Evolutionary conservation across 805 yeast genomes (phyloP), one percentile per base, ranked within the genome.

Genomic region (Saccharomycopsis fermentans): DNA sequence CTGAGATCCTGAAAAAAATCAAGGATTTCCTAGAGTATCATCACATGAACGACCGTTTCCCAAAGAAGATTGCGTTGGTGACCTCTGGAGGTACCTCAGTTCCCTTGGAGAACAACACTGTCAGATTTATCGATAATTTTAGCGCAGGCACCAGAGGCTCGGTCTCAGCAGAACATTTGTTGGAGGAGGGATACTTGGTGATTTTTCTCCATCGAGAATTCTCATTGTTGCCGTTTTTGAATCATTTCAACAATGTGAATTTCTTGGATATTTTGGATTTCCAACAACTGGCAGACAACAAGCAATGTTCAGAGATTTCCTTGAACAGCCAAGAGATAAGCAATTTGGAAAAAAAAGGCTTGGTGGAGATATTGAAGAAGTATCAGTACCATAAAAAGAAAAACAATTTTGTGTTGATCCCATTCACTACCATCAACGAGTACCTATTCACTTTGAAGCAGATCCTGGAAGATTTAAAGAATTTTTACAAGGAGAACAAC

Each of bases 111-210:
- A 91, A 90, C 71, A 94, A 94, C 68, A 94, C 99, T 0, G 99
- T 94, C 6, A 74, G 99, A 56, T 94, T 94, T 71, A 90, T 94
- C 66, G 99, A 94, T 71, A 94, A 94, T 68, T 94, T 94, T 70
- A 84, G 94, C 63, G 98, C 98, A 26, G 99, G 99, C 26, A 94
- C 97, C 0, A 81, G 99, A 71, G 99, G 99, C 58, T 96, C 99
- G 3, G 83, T 96, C 0, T 85, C 95, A 43, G 96, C 98, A 3
- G 99, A 94, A 70, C 86, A 88, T 68, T 89, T 92, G 65, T 73
- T 94, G 57, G 88, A 86, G 58, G 74, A 81, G 58, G 96, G 90
- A 1, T 94, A 94, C 67, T 92, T 96, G 14, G 99, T 94, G 39
- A 86, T 94, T 35, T 94, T 94, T 67, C 72, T 94, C 47, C 96